Conservation (phyloP, 2,329 filamentous ascomycete genomes). For the Aspergillus pseudoviridinutans region DNA sequence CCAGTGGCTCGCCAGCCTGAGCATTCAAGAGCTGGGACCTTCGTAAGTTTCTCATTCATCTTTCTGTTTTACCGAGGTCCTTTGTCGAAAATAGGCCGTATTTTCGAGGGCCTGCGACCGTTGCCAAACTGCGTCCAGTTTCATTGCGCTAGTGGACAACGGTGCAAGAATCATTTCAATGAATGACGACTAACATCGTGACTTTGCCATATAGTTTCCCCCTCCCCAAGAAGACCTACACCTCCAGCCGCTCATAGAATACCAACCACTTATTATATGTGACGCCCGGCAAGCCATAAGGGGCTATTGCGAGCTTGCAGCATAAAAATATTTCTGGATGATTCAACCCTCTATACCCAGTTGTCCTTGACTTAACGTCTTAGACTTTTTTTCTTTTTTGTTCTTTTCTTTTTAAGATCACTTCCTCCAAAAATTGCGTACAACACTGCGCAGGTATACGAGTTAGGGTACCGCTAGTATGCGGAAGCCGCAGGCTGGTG, state of each 20-base stretch:
- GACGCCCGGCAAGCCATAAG: not conserved
- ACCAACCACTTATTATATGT: not conserved
- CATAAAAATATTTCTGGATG: slow-evolving; percentile 24
- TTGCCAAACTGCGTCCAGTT: not conserved
- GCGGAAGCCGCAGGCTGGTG: slow-evolving; percentile 15
- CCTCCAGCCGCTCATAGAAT: slow-evolving; percentile 36
- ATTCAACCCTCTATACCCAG: slow-evolving; percentile 43
- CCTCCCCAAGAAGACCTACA: slow-evolving; percentile 75
- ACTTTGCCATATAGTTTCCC: slow-evolving; percentile 62
- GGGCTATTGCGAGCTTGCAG: slow-evolving; percentile 1
- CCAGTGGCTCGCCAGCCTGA: slow-evolving; percentile 91
- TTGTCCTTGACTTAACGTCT: slow-evolving; percentile 25
- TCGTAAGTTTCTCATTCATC: slow-evolving; percentile 63
- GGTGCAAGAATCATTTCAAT: not conserved
- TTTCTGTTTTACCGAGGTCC: not conserved
- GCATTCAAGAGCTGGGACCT: slow-evolving; percentile 92
- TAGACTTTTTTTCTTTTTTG: slow-evolving; percentile 16
- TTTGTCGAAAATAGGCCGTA: not conserved
- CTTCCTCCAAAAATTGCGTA: not conserved
- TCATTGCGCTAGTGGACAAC: not conserved
- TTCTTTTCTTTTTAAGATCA: slow-evolving; percentile 4
- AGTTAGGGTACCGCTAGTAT: slow-evolving; percentile 11
- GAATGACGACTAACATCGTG: slow-evolving; percentile 15
- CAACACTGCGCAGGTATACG: slow-evolving; percentile 8
- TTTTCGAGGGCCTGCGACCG: no score